Percentiles rank a stretch among this genome's conserved stretches.
phyloP scores from a whole-genome alignment of 805 yeast species.

The Saccharomycopsis capsularis region DNA sequence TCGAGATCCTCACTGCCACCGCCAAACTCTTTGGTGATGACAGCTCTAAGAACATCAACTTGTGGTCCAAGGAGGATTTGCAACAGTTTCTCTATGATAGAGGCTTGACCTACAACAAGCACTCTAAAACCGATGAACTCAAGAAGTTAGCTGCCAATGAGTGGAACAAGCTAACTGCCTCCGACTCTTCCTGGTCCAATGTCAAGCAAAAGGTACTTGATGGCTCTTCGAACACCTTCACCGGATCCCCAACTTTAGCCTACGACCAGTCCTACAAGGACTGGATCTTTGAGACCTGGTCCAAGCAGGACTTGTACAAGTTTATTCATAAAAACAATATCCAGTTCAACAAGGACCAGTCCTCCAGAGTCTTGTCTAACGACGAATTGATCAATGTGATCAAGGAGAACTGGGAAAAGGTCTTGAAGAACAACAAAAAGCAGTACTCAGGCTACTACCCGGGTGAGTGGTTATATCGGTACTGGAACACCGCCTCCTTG shows the following conservation, averaged over 20 bases:
- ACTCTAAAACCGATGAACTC: slow-evolving; percentile 25
- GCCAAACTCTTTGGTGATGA: neutral
- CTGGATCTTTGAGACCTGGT: slow-evolving; percentile 49
- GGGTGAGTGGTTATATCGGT: slow-evolving; percentile 45
- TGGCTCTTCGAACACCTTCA: neutral
- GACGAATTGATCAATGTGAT: slow-evolving; percentile 34
- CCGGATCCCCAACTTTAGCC: slow-evolving; percentile 1
- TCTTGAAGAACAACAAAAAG: slow-evolving; percentile 35
- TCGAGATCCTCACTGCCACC: neutral
- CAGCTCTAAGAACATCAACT: slow-evolving; percentile 26
- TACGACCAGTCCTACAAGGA: slow-evolving; percentile 21
- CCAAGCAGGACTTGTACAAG: slow-evolving; percentile 29
- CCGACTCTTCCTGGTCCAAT: neutral
- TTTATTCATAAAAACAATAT: slow-evolving; percentile 31
- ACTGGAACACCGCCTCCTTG: slow-evolving; percentile 47
- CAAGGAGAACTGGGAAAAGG: slow-evolving; percentile 35
- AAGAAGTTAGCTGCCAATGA: slow-evolving; percentile 28
- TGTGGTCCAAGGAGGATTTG: slow-evolving; percentile 35
- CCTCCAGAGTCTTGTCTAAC: slow-evolving; percentile 8
- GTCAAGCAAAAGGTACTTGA: slow-evolving; percentile 11
- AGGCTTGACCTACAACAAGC: slow-evolving; percentile 25
- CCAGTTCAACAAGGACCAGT: slow-evolving; percentile 22
- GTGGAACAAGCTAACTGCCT: slow-evolving; percentile 24
- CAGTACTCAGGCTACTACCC: slow-evolving; percentile 39
- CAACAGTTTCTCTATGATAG: slow-evolving; percentile 30